phyloP scores from a whole-genome alignment of 176 grass and related monocot species.

The Tuctoria greenei region DNA sequence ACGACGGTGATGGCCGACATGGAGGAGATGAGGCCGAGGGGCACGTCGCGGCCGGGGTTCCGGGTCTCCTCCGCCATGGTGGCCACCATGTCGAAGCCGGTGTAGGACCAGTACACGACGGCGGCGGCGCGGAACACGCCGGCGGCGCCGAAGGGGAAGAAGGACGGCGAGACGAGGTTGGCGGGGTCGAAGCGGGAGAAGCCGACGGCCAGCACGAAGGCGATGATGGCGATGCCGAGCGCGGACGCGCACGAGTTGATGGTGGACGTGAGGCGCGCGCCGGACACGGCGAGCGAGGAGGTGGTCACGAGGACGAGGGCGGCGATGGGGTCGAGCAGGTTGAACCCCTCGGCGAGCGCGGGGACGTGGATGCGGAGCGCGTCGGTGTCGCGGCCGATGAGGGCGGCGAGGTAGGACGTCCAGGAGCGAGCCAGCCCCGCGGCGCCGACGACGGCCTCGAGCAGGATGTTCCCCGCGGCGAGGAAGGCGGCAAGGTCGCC shows the following conservation, averaged over 20 bases:
- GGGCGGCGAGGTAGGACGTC: slow-evolving; percentile 55
- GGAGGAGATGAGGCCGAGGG: slow-evolving; percentile 50
- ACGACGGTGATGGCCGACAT: slow-evolving; percentile 54
- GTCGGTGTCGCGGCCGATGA: slow-evolving; percentile 46
- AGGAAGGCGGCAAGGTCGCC: slow-evolving; percentile 53
- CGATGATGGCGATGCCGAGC: slow-evolving; percentile 42
- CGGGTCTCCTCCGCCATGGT: slow-evolving; percentile 69
- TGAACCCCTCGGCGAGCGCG: slow-evolving; percentile 38
- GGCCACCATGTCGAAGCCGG: slow-evolving; percentile 66
- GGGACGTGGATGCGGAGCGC: slow-evolving; percentile 48
- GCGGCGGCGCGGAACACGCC: slow-evolving; percentile 52
- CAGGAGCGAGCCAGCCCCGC: slow-evolving; percentile 51
- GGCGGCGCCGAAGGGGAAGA: slow-evolving; percentile 50
- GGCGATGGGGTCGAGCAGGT: slow-evolving; percentile 55
- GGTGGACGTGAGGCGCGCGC: slow-evolving; percentile 40
- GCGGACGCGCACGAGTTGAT: slow-evolving; percentile 41
- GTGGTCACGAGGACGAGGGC: slow-evolving; percentile 36
- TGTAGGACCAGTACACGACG: slow-evolving; percentile 67
- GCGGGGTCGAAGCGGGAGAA: slow-evolving; percentile 37
- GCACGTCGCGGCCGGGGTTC: slow-evolving; percentile 54
- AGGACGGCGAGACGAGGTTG: slow-evolving; percentile 50
- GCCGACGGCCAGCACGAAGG: slow-evolving; percentile 45
- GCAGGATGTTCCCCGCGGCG: slow-evolving; percentile 55
- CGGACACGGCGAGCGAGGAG: slow-evolving; percentile 40
- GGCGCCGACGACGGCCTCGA: slow-evolving; percentile 48